Base-by-base conservation (phyloP, 2,329 filamentous ascomycete species). In the Claviceps digitariae region DNA sequence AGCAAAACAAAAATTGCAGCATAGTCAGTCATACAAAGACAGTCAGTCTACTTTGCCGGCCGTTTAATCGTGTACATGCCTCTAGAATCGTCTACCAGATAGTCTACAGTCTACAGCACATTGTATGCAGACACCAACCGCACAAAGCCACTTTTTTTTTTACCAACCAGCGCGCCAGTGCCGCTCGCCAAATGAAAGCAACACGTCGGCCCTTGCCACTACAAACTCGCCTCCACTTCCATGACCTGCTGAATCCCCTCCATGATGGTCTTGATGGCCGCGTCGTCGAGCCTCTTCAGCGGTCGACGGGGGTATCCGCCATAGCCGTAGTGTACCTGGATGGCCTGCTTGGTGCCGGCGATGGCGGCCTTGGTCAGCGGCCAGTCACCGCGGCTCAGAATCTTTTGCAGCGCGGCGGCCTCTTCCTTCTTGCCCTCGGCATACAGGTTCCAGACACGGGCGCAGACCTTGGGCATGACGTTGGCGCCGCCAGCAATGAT, bases 401-500 rank as follows among this genome's bases (percentile, higher is more conserved):
- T 69, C 67, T 85, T 86, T 66, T 95, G 89, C 63, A 90, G 71
- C 58, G 77, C 79, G 60, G 84, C 78, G 7, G 88, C 85, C 72
- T 94, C 86, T 40, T 86, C 82, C 53, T 76, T 77, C 71, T 87
- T 84, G 45, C 87, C 88, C 61, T 83, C 75, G 9, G 74, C 74
- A 67, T 84, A 91, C 52, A 91, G 74, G 64, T 88, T 78, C 84
- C 87, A 90, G 29, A 94, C 80, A 65, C 79, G 81, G 50, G 86
- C 84, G 63, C 87, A 90, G 7, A 86, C 74, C 72, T 90, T 90
- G 50, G 89, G 89, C 69, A 91, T 82, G 54, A 94, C 82, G 64
- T 94, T 95, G 56, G 87, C 89, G 44, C 86, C 83, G 21, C 89
- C 89, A 17, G 87, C 87, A 62, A 94, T 93, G 68, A 93, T 89